phyloP scores from a whole-genome alignment of 1,284 basidiomycete genomes.

The Ceratorhiza oryzae-sativae region DNA sequence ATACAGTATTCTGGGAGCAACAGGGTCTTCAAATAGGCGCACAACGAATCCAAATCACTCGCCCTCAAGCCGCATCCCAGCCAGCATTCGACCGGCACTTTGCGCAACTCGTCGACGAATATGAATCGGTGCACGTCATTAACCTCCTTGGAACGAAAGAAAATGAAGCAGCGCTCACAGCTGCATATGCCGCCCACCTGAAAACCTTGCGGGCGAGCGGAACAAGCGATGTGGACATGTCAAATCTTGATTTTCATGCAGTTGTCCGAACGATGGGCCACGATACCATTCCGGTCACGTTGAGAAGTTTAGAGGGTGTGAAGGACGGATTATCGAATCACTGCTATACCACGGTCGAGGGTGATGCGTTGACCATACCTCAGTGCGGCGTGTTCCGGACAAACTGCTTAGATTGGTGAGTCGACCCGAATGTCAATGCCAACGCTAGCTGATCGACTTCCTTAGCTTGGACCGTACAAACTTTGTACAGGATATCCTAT shows the following conservation, averaged over 20 bases:
- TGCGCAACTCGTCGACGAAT: slow-evolving; percentile 82
- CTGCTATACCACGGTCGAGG: slow-evolving; percentile 84
- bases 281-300: slow-evolving; percentile 80
- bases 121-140: slow-evolving; percentile 80
- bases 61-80: slow-evolving; percentile 90
- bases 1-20: slow-evolving; percentile 95
- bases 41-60: slow-evolving; percentile 89
- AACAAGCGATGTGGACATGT: slow-evolving; percentile 71
- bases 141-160: slow-evolving; percentile 91
- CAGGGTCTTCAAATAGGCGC: slow-evolving; percentile 91
- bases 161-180: slow-evolving; percentile 85
- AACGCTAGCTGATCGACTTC: slow-evolving; percentile 32
- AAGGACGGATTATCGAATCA: slow-evolving; percentile 76
- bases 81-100: slow-evolving; percentile 97
- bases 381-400: slow-evolving; percentile 93
- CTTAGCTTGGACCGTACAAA: slow-evolving; percentile 95
- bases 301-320: slow-evolving; percentile 71
- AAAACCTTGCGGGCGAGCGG: slow-evolving; percentile 60
- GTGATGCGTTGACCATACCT: slow-evolving; percentile 73
- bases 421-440: slow-evolving; percentile 33
- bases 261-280: slow-evolving; percentile 85
- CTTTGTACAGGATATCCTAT: slow-evolving; percentile 93
- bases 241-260: slow-evolving; percentile 94
- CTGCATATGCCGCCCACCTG: slow-evolving; percentile 82
- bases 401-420: slow-evolving; percentile 95